Evolutionary conservation across 2,329 filamentous ascomycete genomes (phyloP), one percentile per base, ranked within the genome.

Genomic region (Grosmannia penicillata): DNA sequence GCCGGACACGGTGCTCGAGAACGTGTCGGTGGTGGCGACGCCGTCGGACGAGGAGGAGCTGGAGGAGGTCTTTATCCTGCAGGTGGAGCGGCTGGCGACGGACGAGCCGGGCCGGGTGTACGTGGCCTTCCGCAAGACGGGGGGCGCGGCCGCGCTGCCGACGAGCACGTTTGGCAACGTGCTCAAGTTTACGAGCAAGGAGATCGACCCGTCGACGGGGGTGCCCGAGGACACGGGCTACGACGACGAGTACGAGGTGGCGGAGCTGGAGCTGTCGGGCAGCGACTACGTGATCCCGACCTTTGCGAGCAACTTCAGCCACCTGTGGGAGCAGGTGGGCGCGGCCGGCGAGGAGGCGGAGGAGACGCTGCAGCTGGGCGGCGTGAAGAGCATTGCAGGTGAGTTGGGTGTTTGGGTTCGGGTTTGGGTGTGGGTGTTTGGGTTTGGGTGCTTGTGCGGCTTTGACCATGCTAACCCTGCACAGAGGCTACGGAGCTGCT

Each of bases 201-300:
- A 98, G 61, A 91, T 98, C 48, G 91, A 98, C 52, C 91, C 91
- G 6, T 82, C 82, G 21, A 94, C 84, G n/a, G 75, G 77, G 47
- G 86, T 95, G 60, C 83, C 89, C 1, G 91, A 98, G 58, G 86
- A 93, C 14, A 71, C 65, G 33, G 91, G 91, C 33, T 96, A 96
- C 57, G 89, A 96, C 38, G 91, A 98, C 53, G 91, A 98, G 62
- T 98, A 98, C 55, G 84, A 95, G 62, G 82, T 96, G 43, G 85
- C 91, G 45, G 86, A 95, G 55, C 76, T 96, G 44, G 87, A 95
- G 45, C 74, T 98, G 43, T 72, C 76, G 15, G 91, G 89, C 42
- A 86, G 85, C 48, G 91, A 98, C 59, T 98, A 95, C 59, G 77
- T 98, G 45, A 72, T 94, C 34, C 91, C 91, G 17, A 80, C 85